Percentiles rank a stretch among this genome's conserved stretches.
Conservation (phyloP, 768 basidiomycete genomes). For the Candolleomyces eurysporus region DNA sequence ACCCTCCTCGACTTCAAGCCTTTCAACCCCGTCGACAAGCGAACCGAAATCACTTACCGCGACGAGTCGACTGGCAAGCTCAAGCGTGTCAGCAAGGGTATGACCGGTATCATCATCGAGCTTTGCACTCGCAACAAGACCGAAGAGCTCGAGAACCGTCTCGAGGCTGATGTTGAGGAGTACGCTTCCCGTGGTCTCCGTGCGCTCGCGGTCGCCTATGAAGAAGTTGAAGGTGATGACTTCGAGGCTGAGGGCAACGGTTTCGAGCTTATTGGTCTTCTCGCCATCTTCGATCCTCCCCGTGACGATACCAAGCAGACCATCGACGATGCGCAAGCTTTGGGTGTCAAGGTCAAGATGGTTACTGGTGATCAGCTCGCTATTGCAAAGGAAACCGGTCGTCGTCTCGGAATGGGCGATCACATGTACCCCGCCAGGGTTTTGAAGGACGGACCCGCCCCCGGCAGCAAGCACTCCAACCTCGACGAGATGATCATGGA, state of each 20-base stretch:
- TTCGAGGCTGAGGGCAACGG: slow-evolving; percentile 88
- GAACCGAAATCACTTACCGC: slow-evolving; percentile 96
- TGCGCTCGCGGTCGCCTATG: slow-evolving; percentile 93
- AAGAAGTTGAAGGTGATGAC: slow-evolving; percentile 86
- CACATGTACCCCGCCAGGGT: slow-evolving; percentile 99
- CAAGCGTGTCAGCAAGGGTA: slow-evolving; percentile 99
- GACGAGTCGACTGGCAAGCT: slow-evolving; percentile 91
- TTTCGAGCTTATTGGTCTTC: slow-evolving; percentile 95
- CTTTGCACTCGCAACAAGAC: slow-evolving; percentile 98
- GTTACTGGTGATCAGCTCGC: slow-evolving; percentile 99
- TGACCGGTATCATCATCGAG: slow-evolving; percentile 98
- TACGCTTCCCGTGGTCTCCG: slow-evolving; percentile 95
- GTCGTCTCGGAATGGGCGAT: slow-evolving; percentile 96
- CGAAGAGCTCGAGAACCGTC: slow-evolving; percentile 82
- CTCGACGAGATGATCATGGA: slow-evolving; percentile 99
- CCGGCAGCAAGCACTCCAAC: slow-evolving; percentile 75
- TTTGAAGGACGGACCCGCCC: slow-evolving; percentile 92
- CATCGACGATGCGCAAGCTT: slow-evolving; percentile 92
- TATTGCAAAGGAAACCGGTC: slow-evolving; percentile 98
- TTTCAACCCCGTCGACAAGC: slow-evolving; percentile 99
- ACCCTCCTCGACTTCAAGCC: slow-evolving; percentile 98
- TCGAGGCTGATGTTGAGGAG: slow-evolving; percentile 95
- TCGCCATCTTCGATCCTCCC: slow-evolving; percentile 97
- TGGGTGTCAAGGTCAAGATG: slow-evolving; percentile 99
- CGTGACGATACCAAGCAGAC: slow-evolving; percentile 99